Base-by-base conservation (phyloP, 306 rosid species). In the Gleditsia sinensis region DNA sequence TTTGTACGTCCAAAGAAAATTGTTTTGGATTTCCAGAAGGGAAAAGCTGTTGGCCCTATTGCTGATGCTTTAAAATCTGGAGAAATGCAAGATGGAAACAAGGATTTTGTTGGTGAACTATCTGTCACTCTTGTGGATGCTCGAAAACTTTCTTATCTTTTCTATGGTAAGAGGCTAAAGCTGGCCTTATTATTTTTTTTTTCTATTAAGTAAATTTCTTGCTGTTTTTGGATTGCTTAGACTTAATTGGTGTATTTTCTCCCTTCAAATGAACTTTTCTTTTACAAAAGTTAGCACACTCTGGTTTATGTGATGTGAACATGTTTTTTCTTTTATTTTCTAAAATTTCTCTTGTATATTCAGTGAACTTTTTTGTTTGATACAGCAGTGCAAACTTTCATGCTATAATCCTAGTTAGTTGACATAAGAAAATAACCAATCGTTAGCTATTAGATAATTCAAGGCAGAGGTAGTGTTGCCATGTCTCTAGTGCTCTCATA, bases 1-100 rank as follows among this genome's bases (percentile, higher is more conserved):
- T 95, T 95, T 81, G 99, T 95, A 16, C 99, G 99, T n/a, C 99
- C 99, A 16, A 92, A 95, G 79, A 92, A 87, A 90, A 95, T 90
- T 75, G 96, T 95, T 85, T 87, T 95, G 74, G 99, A 95, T 81
- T 92, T 95, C 69, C 96, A 92, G 80, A 92, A 88, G 70, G 96
- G 86, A 83, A 90, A 88, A 85, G 96, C 96, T 14, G 96, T 95
- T 65, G 98, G 99, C 65, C 99, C 99, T 8, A 83, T 92, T 36
- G 80, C 87, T 56, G 39, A 13, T 67, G 87, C 67, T 78, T 69
- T 84, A 70, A 95, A 95, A 84, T 77, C 97, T 33, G 96, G 99
- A 71, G 96, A 90, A 74, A 54, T 83, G 64, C 97, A 88, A 86
- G 97, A 94, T 80, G 91, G 99, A 80, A 95, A 88, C 87, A 92